These are phyloP conservation scores for Curvularia sp. DNA, from an alignment of 2,329 filamentous ascomycete species.

Conservation along the genomic window DNA sequence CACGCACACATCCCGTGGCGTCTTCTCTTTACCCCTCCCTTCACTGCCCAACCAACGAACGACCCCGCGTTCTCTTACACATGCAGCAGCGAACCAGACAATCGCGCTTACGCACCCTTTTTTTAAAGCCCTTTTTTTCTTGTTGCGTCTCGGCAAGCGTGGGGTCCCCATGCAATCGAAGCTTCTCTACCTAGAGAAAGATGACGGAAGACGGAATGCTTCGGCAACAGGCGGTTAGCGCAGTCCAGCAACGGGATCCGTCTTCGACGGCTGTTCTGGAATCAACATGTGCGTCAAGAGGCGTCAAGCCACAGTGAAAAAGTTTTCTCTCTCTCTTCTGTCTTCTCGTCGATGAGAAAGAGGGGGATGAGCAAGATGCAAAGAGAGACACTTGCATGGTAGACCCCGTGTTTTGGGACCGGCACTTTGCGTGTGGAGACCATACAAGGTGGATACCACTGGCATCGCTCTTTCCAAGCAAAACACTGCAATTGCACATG, in stretches of 20 bases:
- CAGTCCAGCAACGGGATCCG: conserved; percentile 13
- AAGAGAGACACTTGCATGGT: no score
- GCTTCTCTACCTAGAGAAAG: conserved; percentile 18
- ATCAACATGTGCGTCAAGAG: neutral
- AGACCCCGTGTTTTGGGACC: no score
- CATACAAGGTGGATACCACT: no score
- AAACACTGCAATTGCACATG: neutral
- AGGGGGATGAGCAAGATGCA: no score
- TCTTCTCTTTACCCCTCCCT: neutral
- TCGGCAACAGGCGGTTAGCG: conserved; percentile 25
- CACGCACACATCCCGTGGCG: neutral
- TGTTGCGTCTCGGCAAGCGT: conserved; percentile 14
- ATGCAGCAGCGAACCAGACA: neutral
- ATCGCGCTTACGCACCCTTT: neutral
- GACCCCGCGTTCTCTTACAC: neutral
- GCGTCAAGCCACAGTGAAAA: neutral
- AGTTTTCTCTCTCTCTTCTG: no score
- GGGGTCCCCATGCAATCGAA: conserved; percentile 33
- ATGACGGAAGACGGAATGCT: conserved; percentile 22
- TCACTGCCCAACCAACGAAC: neutral
- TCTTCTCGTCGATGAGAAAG: no score
- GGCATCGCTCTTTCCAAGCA: no score
- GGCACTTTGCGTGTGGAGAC: no score
- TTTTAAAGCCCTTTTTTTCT: neutral
- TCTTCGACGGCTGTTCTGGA: conserved; percentile 7